phyloP scores from a whole-genome alignment of 345 rosid species.

The Hibiscus trionum region DNA sequence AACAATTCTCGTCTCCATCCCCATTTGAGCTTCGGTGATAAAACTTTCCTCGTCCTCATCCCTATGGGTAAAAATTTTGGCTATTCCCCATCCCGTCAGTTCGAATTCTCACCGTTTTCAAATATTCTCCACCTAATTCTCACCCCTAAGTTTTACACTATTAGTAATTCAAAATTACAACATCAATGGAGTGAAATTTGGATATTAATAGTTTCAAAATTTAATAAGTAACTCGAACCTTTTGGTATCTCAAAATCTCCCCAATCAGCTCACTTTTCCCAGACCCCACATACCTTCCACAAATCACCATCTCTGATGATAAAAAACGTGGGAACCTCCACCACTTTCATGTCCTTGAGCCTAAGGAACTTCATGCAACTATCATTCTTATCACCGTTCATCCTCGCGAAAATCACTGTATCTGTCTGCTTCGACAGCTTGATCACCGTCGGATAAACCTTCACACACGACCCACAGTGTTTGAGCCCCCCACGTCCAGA shows the following conservation, averaged over 20 bases:
- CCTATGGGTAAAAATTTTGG: no score
- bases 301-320: constrained; percentile 67
- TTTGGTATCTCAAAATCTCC: constrained; percentile 80
- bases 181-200: no score
- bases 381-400: constrained; percentile 92
- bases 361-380: constrained; percentile 80
- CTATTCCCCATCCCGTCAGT: no score
- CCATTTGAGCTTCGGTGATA: no score
- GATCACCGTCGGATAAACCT: constrained; percentile 80
- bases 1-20: no score
- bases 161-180: no score
- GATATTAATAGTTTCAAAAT: no score
- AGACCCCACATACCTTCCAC: constrained; percentile 84
- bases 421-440: constrained; percentile 81
- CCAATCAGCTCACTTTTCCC: constrained; percentile 95
- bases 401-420: constrained; percentile 62
- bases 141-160: no score
- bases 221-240: constrained; percentile 63
- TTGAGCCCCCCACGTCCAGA: constrained; percentile 82
- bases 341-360: constrained; percentile 72
- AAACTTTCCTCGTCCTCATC: no score
- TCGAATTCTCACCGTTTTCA: no score
- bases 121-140: no score
- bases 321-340: constrained; percentile 81
- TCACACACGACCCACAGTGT: constrained; percentile 89